Base-by-base conservation (phyloP, 176 grass and related monocot species). In the Dendrocalamus sinicus region DNA sequence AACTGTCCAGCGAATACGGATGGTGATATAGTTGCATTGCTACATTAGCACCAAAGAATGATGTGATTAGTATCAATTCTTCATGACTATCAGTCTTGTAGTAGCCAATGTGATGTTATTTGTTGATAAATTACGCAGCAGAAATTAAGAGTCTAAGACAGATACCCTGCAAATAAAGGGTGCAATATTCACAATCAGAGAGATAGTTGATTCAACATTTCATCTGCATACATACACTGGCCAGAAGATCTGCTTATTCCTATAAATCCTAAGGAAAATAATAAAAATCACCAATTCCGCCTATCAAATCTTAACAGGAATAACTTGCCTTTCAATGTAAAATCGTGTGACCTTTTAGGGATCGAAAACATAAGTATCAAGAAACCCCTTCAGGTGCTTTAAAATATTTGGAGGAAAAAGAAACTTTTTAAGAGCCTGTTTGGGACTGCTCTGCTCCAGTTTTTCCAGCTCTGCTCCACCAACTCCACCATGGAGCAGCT, bases 11-110 rank as follows among this genome's bases (percentile, higher is more conserved):
- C 0, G 91, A 98, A 72, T 98, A 98, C 3, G 88, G 90, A 81
- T 98, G 96, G 76, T 98, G 96, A 73, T 98, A 98, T 14, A 98
- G 86, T 79, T 98, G 96, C 93, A 96, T 98, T 68, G 86, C 93
- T 95, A 68, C 51, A 91, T 53, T 82, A 65, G 53, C 17, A 81
- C 52, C 28, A 86, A 54, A 86, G 7, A 63, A 80, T 0, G 50
- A 75, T 75, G 75, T n/a, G 61, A 44, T 75, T 40, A 80, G 40
- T 84, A n/a, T 6, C 3, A 16, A 51, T 75, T 83, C 43, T 3
- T 26, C 39, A 37, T 26, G 79, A 62, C 62, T 22, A 64, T 64
- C 30, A 64, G 11, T 44, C 6, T 76, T 62, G 30, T 19, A 64
- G 46, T 15, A 48, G 71, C 23, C 67, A 64, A 53, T 53, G 51